Conservation (phyloP, 139 green algal species). For the Pycnococcus provasolii region DNA sequence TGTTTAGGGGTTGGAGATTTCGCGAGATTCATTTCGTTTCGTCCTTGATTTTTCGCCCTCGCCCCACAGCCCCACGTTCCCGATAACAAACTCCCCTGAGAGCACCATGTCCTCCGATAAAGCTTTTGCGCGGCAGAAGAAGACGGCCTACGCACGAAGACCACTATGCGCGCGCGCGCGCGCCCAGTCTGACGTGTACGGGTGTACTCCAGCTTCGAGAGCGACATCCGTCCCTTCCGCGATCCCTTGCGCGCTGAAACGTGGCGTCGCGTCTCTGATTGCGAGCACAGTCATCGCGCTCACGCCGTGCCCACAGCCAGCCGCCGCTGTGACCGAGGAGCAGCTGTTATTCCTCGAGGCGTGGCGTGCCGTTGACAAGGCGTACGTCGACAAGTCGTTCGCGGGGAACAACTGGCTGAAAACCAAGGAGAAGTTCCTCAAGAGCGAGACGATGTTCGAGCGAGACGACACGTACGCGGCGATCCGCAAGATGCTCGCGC, state of each 20-base stretch:
- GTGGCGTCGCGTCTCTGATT: neutral
- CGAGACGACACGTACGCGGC: slow-evolving; percentile 63
- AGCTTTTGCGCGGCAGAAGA: neutral
- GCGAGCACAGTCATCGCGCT: neutral
- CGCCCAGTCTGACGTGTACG: neutral
- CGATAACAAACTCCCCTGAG: too few species aligned
- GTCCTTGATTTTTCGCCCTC: too few species aligned
- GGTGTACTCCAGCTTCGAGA: neutral
- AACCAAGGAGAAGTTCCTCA: slow-evolving; percentile 33
- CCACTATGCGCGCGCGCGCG: neutral
- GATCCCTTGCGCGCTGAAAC: neutral
- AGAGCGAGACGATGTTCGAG: slow-evolving; percentile 49
- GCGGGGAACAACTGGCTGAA: slow-evolving; percentile 90
- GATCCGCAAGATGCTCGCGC: slow-evolving; percentile 67
- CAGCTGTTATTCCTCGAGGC: slow-evolving; percentile 92
- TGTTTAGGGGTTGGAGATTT: too few species aligned
- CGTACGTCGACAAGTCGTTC: slow-evolving; percentile 95
- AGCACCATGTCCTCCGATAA: too few species aligned
- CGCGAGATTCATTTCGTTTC: too few species aligned
- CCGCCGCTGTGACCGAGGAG: slow-evolving; percentile 64
- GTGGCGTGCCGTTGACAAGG: slow-evolving; percentile 84
- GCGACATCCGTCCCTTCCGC: neutral
- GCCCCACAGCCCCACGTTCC: too few species aligned
- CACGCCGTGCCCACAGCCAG: neutral
- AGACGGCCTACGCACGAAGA: neutral